Percentiles rank a stretch among this genome's conserved stretches.
phyloP scores from a whole-genome alignment of 2,329 filamentous ascomycete genomes.

The Botryotinia calthae region DNA sequence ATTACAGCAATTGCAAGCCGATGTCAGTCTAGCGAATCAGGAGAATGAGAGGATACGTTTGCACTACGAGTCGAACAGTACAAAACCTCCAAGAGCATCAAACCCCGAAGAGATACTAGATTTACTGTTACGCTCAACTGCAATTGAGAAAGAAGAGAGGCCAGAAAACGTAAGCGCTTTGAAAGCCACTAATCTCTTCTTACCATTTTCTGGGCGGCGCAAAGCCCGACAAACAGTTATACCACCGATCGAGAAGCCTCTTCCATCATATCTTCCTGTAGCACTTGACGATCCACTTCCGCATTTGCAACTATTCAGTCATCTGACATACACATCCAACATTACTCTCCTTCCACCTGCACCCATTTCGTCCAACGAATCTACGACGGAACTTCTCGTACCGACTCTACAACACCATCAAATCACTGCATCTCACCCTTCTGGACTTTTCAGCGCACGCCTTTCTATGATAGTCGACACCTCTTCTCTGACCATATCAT shows the following conservation, averaged over 20 bases:
- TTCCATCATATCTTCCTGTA: slow-evolving; percentile 63
- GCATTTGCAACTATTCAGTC: slow-evolving; percentile 69
- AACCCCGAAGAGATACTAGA: slow-evolving; percentile 39
- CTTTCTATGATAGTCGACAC: slow-evolving; percentile 59
- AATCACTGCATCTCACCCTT: slow-evolving; percentile 50
- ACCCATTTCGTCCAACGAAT: slow-evolving; percentile 21
- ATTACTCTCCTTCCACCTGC: slow-evolving; percentile 46
- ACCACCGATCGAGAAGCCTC: slow-evolving; percentile 41
- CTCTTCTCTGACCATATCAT: slow-evolving; percentile 49
- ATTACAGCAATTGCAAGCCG: slow-evolving; percentile 54
- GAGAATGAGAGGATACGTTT: slow-evolving; percentile 57
- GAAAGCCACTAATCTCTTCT: slow-evolving; percentile 34
- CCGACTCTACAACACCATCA: slow-evolving; percentile 51
- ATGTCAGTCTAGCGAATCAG: slow-evolving; percentile 55
- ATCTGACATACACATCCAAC: slow-evolving; percentile 59
- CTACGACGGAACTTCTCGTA: slow-evolving; percentile 33
- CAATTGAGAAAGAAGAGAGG: slow-evolving; percentile 24
- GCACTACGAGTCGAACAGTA: slow-evolving; percentile 40
- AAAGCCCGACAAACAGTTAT: slow-evolving; percentile 31
- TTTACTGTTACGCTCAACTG: slow-evolving; percentile 33
- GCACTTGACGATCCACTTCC: slow-evolving; percentile 63
- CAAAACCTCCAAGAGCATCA: slow-evolving; percentile 45
- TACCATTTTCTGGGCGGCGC: slow-evolving; percentile 36
- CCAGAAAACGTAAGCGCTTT: slow-evolving; percentile 33
- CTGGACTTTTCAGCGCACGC: slow-evolving; percentile 54